These are phyloP conservation scores for Tricholoma matsutake DNA, from an alignment of 768 basidiomycete genomes.

Conservation along the genomic window DNA sequence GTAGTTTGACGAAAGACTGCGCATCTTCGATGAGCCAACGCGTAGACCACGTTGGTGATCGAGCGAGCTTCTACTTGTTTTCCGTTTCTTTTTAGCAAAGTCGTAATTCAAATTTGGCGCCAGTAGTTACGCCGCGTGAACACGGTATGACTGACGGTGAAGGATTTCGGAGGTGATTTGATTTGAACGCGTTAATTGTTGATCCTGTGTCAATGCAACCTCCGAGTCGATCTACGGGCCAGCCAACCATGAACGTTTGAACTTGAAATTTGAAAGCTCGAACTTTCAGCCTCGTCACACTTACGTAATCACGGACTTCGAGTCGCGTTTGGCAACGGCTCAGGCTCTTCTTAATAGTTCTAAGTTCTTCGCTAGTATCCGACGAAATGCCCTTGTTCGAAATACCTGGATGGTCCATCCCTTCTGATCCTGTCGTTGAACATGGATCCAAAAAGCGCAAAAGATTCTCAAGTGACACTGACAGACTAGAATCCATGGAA, in stretches of 20 bases:
- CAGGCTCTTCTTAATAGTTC: background rate
- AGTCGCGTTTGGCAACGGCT: no score
- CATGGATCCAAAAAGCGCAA: constrained; percentile 54
- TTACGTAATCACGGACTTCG: background rate
- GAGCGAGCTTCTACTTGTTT: background rate
- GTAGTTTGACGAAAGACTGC: background rate
- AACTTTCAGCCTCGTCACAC: no score
- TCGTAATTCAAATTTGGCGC: background rate
- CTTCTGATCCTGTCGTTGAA: constrained; percentile 38
- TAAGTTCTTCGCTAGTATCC: background rate
- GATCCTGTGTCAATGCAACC: no score
- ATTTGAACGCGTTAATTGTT: background rate
- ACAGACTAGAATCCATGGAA: constrained; percentile 35
- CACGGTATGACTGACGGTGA: no score
- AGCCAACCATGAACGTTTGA: no score
- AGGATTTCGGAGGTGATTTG: background rate
- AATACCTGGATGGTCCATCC: constrained; percentile 67
- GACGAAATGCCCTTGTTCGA: constrained; percentile 51
- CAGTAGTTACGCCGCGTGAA: background rate
- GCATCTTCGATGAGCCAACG: background rate
- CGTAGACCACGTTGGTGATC: constrained; percentile 2
- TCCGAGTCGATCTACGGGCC: no score
- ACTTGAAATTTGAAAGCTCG: no score
- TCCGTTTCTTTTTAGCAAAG: background rate
- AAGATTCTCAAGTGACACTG: constrained; percentile 36